Evolutionary conservation across 306 rosid species (phyloP), one percentile per base, ranked within the genome.

Genomic region (Lupinus albus): DNA sequence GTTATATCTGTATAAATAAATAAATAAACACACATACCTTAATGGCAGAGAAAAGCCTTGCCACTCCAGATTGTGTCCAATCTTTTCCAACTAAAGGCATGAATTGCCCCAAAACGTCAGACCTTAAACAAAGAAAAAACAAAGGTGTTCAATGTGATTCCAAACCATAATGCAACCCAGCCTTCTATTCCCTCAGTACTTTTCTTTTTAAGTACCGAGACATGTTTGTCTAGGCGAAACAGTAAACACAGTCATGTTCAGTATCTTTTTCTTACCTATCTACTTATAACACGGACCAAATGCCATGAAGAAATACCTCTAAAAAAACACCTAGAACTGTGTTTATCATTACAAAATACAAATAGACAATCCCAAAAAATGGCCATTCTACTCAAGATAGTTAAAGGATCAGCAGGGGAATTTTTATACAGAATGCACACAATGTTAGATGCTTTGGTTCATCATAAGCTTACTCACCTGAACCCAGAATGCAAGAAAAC

Each of bases 41-140:
- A 73, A 94, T 94, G 65, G 96, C 96, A 48, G 73, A 86, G 83
- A 90, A 94, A 66, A 94, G 91, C 83, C 83, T 86, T 67, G 99
- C 97, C 16, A 94, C 99, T 46, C 99, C 97, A 79, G 96, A 86
- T 72, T 94, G 99, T 0, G 92, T 78, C 99, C 99, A 94, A 74
- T 94, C 97, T 82, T 84, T 94, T 53, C 97, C 99, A 76, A 94
- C 96, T 70, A 90, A 85, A 76, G 99, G 99, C 99, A 94, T 94
- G 85, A 94, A 90, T 82, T 90, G 97, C 73, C 99, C 97, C 83
- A 94, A 84, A 56, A 94, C 99, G 82, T 94, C 97, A 52, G 99
- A 94, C 88, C 99, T 90, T 70, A 48, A 75, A 79, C 55, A 41
- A 79, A 32, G 45, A 36, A 16, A 75, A 64, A 73, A 18, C 7